phyloP scores from a whole-genome alignment of 2,329 filamentous ascomycete genomes.

The Fusarium palustre region DNA sequence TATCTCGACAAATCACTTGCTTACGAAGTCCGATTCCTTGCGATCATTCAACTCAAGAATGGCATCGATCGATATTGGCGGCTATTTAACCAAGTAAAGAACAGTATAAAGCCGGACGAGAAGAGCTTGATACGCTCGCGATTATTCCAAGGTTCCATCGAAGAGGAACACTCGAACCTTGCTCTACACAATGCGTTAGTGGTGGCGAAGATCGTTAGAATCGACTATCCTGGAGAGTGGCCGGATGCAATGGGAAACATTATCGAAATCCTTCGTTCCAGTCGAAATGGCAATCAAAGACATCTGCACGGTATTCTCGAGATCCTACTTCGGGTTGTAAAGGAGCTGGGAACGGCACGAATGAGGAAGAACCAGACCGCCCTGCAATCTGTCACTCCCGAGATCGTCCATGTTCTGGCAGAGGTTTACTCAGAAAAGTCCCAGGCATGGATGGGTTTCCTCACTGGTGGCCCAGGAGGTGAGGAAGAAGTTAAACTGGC shows the following conservation, averaged over 20 bases:
- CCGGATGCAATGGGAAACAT: conserved; percentile 70
- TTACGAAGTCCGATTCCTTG: conserved; percentile 83
- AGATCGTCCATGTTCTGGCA: conserved; percentile 83
- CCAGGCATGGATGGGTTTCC: conserved; percentile 72
- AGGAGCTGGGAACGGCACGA: conserved; percentile 86
- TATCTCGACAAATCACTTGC: conserved; percentile 85
- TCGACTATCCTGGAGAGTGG: conserved; percentile 93
- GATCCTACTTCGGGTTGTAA: conserved; percentile 86
- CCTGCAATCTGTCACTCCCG: conserved; percentile 81
- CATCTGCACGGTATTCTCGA: conserved; percentile 79
- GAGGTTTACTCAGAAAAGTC: conserved; percentile 83
- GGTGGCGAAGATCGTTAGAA: conserved; percentile 86
- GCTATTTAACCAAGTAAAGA: conserved; percentile 64
- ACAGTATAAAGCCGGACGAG: conserved; percentile 78
- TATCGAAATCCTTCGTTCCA: conserved; percentile 70
- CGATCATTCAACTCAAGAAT: conserved; percentile 95
- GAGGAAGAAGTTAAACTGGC: conserved; percentile 69
- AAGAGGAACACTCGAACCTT: conserved; percentile 79
- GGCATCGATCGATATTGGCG: conserved; percentile 97
- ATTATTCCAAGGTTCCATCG: conserved; percentile 80
- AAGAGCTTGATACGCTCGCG: conserved; percentile 81
- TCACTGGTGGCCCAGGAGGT: conserved; percentile 68
- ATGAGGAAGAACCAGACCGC: conserved; percentile 79
- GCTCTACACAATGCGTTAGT: conserved; percentile 90
- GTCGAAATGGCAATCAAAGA: conserved; percentile 65